These are phyloP conservation scores for Penicillium sp. DNA, from an alignment of 2,329 filamentous ascomycete genomes.

Conservation along the genomic window DNA sequence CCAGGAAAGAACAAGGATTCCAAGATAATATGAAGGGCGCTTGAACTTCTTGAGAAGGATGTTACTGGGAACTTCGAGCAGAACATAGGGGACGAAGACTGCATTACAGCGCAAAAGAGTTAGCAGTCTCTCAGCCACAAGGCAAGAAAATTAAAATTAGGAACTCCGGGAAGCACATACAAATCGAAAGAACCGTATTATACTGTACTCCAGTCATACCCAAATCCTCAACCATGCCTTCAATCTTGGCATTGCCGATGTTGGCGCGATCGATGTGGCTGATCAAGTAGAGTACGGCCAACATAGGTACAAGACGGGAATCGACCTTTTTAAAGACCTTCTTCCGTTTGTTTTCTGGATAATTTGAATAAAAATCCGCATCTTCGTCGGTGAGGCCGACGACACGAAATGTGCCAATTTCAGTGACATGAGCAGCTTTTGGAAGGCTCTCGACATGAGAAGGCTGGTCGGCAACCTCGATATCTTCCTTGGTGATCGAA, in stretches of 20 bases:
- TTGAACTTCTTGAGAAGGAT: slow-evolving; percentile 23
- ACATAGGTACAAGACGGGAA: slow-evolving; percentile 19
- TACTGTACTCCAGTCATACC: slow-evolving; percentile 21
- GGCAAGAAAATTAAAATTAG: not conserved
- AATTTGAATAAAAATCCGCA: slow-evolving; percentile 14
- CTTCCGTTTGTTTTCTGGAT: slow-evolving; percentile 10
- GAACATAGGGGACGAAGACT: slow-evolving; percentile 21
- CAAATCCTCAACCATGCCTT: slow-evolving; percentile 18
- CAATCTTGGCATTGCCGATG: slow-evolving; percentile 26
- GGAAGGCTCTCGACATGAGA: slow-evolving; percentile 12
- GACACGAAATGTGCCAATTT: slow-evolving; percentile 11
- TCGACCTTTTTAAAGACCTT: slow-evolving; percentile 18
- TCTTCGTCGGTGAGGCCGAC: slow-evolving; percentile 16
- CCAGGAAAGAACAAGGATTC: slow-evolving; percentile 18
- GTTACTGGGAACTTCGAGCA: slow-evolving; percentile 22
- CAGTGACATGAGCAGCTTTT: slow-evolving; percentile 8
- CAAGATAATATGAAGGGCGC: slow-evolving; percentile 20
- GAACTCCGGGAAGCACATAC: not conserved
- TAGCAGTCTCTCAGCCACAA: not conserved
- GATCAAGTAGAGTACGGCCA: slow-evolving; percentile 21
- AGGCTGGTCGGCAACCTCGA: slow-evolving; percentile 10
- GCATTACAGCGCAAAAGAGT: not conserved
- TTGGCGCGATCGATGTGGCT: slow-evolving; percentile 21
- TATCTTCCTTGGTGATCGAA: slow-evolving; percentile 13
- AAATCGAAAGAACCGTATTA: slow-evolving; percentile 18